These are phyloP conservation scores for Evansstolkia leycettana DNA, from an alignment of 495 filamentous ascomycete species.

Conservation along the genomic window DNA sequence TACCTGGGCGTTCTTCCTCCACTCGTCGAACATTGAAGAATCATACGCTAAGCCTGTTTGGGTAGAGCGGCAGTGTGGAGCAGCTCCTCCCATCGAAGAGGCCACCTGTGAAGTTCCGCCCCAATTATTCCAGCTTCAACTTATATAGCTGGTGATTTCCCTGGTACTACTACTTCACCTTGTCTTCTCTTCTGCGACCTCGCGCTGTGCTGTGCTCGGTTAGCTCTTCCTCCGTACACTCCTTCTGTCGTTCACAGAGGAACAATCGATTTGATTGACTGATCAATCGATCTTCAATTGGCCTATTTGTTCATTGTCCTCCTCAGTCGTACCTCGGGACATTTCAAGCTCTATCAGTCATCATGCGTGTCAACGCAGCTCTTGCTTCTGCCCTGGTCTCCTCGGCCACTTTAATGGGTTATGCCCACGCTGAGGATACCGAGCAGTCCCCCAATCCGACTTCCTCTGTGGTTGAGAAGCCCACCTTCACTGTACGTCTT, in stretches of 20 bases:
- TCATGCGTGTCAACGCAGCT: conserved; percentile 68
- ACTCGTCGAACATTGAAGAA: conserved; percentile 15
- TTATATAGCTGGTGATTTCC: conserved; percentile 9
- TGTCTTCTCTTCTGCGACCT: conserved; percentile 3
- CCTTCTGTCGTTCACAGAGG: conserved; percentile 12
- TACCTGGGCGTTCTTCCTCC: too few species aligned
- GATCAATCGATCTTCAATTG: conserved; percentile 7
- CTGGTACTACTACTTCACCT: conserved; percentile 6
- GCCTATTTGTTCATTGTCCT: conserved; percentile 15
- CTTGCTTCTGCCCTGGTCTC: conserved; percentile 51
- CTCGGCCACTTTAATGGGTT: conserved; percentile 58
- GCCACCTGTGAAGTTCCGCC: conserved; percentile 30
- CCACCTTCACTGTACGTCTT: conserved; percentile 76
- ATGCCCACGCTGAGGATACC: conserved; percentile 59
- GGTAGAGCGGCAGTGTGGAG: conserved; percentile 2
- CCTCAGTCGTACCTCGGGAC: conserved; percentile 8
- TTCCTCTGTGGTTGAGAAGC: conserved; percentile 48
- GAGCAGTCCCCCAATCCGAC: conserved; percentile 47
- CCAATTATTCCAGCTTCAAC: not conserved
- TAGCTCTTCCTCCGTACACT: conserved; percentile 10
- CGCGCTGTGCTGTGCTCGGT: conserved; percentile 4
- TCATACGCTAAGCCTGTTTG: conserved; percentile 10
- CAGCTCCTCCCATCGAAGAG: conserved; percentile 22
- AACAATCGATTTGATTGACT: conserved; percentile 16
- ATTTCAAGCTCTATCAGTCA: conserved; percentile 19